Evolutionary conservation across 257 asterid genomes (phyloP).

Genomic region (Solanum arcanum): DNA sequence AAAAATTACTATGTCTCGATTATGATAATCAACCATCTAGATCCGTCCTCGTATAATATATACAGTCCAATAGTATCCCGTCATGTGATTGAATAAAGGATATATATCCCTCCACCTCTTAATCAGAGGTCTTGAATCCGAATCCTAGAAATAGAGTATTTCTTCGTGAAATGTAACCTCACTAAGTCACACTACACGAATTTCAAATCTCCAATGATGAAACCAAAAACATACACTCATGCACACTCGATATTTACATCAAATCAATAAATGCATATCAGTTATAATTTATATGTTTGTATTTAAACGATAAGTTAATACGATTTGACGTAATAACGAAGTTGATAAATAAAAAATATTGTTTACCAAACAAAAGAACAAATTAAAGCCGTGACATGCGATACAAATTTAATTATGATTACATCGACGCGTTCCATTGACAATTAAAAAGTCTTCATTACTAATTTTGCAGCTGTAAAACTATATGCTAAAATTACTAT

Average conservation of each 20-base stretch:
- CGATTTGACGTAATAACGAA: neutral
- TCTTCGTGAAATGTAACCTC: neutral
- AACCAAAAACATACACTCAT: neutral
- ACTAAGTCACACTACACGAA: neutral
- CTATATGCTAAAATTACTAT: neutral
- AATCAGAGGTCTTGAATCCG: neutral
- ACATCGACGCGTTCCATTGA: neutral
- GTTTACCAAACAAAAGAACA: neutral
- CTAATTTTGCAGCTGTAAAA: constrained; percentile 1
- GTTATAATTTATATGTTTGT: neutral
- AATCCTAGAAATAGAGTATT: neutral
- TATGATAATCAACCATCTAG: neutral
- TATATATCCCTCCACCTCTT: rapidly evolving
- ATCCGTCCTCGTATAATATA: neutral
- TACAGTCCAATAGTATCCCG: neutral
- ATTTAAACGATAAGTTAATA: neutral
- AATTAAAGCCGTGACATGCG: constrained; percentile 16
- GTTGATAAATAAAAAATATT: neutral
- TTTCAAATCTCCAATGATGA: neutral
- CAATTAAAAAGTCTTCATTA: neutral
- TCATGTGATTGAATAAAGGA: neutral
- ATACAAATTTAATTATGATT: neutral
- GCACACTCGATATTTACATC: neutral
- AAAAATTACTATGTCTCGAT: neutral
- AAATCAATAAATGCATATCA: neutral